Evolutionary conservation across 2,329 filamentous ascomycete genomes (phyloP), one percentile per base, ranked within the genome.

Genomic region (Fusarium irregulare): DNA sequence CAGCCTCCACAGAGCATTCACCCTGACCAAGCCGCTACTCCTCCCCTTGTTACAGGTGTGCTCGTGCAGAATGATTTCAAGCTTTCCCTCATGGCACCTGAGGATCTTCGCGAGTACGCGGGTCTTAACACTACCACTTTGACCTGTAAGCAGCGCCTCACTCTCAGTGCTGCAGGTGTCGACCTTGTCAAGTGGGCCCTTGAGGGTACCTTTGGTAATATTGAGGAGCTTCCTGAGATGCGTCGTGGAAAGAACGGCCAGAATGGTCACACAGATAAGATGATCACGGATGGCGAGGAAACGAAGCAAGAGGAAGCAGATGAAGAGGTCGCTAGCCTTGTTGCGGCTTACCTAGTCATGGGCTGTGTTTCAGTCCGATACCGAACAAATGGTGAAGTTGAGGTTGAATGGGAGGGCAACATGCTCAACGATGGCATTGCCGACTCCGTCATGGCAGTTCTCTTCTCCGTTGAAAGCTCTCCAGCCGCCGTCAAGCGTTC

Each of bases 61-160:
- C 86, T 99, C 18, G 94, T 99, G 10, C 95, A 98, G 74, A 98
- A 97, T 78, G 96, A 98, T 78, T 98, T 99, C 80, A 97, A 98
- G 79, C 89, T 99, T 77, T 97, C 93, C 0, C 85, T 99, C 34
- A 98, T 99, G 95, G 94, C 94, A 1, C 94, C 96, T 0, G 96
- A 98, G 74, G 96, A 99, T 78, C 85, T 99, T 34, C 91, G 94
- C 65, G 96, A 99, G 80, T 99, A 97, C 78, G 96, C 96, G 1
- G 96, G 96, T n/a, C 84, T 99, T 30, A 98, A 94, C 4, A 98
- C 96, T 0, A 98, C 96, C 0, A 97, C 93, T 2, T 95, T 99
- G 61, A 89, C 91, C 18, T 99, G 96, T 84, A 94, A 93, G 74
- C 95, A 99, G 80, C 92, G 93, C 64, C 87, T 99, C 65, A 95